These are phyloP conservation scores for Entomortierella beljakovae DNA, from an alignment of 192 early-diverging fungal species.

Conservation along the genomic window DNA sequence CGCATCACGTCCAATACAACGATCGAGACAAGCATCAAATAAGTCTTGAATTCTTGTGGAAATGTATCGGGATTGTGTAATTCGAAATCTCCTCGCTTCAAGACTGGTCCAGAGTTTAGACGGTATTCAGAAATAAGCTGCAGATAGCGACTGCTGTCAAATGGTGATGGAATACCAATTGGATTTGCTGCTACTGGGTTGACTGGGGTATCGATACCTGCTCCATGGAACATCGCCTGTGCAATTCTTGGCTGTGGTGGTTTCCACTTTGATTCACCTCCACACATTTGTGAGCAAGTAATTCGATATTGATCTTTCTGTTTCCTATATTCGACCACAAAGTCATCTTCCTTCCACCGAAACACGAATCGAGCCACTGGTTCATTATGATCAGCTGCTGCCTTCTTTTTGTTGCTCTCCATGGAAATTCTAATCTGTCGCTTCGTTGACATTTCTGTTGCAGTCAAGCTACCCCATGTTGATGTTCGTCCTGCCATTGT, in stretches of 20 bases:
- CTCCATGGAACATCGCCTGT: slow-evolving; percentile 33
- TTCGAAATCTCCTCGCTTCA: slow-evolving; percentile 42
- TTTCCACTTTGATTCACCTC: slow-evolving; percentile 42
- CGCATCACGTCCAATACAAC: slow-evolving; percentile 35
- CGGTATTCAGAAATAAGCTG: slow-evolving; percentile 46
- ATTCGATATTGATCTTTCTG: slow-evolving; percentile 49
- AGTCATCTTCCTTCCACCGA: slow-evolving; percentile 50
- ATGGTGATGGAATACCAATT: slow-evolving; percentile 26
- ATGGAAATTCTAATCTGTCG: slow-evolving; percentile 40
- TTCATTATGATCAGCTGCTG: slow-evolving; percentile 12
- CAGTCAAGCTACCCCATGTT: slow-evolving; percentile 40
- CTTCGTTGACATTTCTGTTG: slow-evolving; percentile 25
- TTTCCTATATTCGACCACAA: slow-evolving; percentile 45
- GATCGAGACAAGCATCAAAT: slow-evolving; percentile 26
- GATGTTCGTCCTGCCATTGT: slow-evolving; percentile 28
- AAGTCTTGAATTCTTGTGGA: slow-evolving; percentile 35
- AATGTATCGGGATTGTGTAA: slow-evolving; percentile 46
- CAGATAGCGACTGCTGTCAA: slow-evolving; percentile 34
- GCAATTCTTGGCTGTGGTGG: slow-evolving; percentile 18
- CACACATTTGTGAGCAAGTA: slow-evolving; percentile 47
- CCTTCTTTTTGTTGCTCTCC: slow-evolving; percentile 47
- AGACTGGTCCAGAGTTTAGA: slow-evolving; percentile 41
- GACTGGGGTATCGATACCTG: slow-evolving; percentile 21
- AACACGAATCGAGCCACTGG: slow-evolving; percentile 46
- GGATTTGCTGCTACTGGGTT: background rate